Conservation (phyloP, 2,329 filamentous ascomycete species). For the Ascochyta pisi region DNA sequence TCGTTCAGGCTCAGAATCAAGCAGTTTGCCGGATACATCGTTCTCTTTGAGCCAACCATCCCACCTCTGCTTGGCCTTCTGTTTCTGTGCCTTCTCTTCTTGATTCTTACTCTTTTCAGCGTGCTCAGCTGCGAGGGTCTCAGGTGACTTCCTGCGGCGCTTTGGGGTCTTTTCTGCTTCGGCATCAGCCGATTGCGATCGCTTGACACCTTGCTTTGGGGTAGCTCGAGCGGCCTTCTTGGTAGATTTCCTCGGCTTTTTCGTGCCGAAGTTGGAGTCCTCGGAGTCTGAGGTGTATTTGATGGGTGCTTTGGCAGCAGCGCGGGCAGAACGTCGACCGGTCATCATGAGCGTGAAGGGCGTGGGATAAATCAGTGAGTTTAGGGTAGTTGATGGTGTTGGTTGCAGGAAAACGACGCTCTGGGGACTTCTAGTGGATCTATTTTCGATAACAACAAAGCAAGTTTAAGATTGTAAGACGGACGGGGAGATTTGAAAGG, state of each 20-base stretch:
- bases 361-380: not conserved
- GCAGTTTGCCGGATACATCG: slow-evolving; percentile 7
- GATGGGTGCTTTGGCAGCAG: slow-evolving; percentile 19
- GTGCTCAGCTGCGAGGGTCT: slow-evolving; percentile 3
- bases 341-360: slow-evolving; percentile 14
- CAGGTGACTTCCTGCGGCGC: slow-evolving; percentile 10
- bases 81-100: slow-evolving; percentile 11
- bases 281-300: slow-evolving; percentile 25
- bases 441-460: too few relatives aligned
- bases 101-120: not conserved
- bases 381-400: too few relatives aligned
- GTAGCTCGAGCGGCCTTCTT: not conserved
- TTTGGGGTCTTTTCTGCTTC: slow-evolving; percentile 9
- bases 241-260: slow-evolving; percentile 7
- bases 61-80: slow-evolving; percentile 10
- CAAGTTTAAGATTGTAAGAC: too few relatives aligned
- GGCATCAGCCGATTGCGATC: not conserved
- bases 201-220: slow-evolving; percentile 1
- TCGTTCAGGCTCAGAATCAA: not conserved
- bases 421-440: too few relatives aligned
- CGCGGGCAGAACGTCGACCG: slow-evolving; percentile 19
- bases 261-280: slow-evolving; percentile 20
- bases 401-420: too few relatives aligned
- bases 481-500: not conserved
- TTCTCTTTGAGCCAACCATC: slow-evolving; percentile 7